Conservation (phyloP, 345 rosid genomes). For the Brassica nigra region DNA sequence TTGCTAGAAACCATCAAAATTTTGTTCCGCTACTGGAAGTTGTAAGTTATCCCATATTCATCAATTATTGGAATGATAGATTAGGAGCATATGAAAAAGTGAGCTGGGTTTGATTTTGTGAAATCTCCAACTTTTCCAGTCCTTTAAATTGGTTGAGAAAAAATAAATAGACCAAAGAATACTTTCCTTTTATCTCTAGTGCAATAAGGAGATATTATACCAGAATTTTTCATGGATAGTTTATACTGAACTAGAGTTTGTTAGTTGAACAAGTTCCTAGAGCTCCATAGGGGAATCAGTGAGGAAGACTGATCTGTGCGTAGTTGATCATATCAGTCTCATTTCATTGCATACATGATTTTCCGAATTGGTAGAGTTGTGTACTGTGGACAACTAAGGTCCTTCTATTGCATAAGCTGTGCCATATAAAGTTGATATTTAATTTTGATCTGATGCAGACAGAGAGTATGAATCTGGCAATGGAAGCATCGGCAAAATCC, state of each 20-base stretch:
- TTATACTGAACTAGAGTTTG: not conserved
- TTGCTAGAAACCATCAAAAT: constrained; percentile 49
- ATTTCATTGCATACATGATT: constrained; percentile 16
- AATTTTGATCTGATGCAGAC: constrained; percentile 56
- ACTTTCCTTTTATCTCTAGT: not conserved
- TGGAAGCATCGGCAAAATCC: constrained; percentile 80
- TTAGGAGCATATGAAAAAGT: not conserved
- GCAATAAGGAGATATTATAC: not conserved
- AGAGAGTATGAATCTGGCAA: constrained; percentile 55
- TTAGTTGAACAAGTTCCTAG: constrained; percentile 12
- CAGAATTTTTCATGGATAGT: not conserved
- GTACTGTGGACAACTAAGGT: not conserved
- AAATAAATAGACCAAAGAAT: not conserved
- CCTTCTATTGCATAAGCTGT: constrained; percentile 8
- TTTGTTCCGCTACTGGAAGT: constrained; percentile 59
- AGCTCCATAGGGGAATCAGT: constrained; percentile 5
- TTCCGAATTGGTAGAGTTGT: constrained; percentile 10
- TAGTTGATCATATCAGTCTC: constrained; percentile 12
- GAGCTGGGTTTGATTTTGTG: constrained; percentile 10
- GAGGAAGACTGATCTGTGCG: constrained; percentile 4
- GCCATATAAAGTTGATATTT: constrained; percentile 28
- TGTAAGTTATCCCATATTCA: constrained; percentile 54
- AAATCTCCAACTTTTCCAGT: not conserved
- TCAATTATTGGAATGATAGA: constrained; percentile 7
- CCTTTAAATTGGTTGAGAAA: constrained; percentile 1